These are phyloP conservation scores for Entomortierella beljakovae DNA, from an alignment of 192 early-diverging fungal genomes.

Conservation along the genomic window DNA sequence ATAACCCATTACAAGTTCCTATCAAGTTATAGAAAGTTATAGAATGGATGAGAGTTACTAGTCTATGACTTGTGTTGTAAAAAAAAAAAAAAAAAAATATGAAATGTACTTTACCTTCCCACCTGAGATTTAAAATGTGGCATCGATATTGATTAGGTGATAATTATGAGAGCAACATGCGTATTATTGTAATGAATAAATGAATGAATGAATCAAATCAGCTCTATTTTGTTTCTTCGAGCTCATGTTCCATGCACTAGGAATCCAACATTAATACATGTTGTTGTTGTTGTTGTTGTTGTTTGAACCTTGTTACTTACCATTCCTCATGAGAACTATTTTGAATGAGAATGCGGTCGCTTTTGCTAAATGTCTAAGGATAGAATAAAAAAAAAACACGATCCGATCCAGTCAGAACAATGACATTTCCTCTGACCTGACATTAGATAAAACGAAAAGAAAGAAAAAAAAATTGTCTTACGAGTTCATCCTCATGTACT, in stretches of 20 bases:
- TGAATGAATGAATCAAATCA: neutral
- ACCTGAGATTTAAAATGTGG: conserved; percentile 14
- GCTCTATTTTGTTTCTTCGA: too few species aligned
- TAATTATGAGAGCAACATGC: neutral
- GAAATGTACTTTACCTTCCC: conserved; percentile 33
- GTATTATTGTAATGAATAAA: neutral
- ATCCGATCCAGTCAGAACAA: neutral
- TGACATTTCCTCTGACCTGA: neutral
- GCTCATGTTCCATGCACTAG: too few species aligned
- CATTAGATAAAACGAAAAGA: neutral
- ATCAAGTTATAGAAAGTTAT: neutral
- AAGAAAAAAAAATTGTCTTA: conserved; percentile 12
- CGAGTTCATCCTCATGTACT: conserved; percentile 50
- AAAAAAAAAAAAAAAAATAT: neutral
- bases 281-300: neutral
- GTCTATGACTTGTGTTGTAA: neutral
- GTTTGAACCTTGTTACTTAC: conserved; percentile 4
- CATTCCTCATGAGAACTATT: conserved; percentile 48
- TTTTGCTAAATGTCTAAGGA: conserved; percentile 44
- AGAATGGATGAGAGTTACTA: neutral
- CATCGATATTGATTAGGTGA: neutral
- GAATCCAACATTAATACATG: neutral
- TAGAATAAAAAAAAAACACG: neutral
- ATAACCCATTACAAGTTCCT: conserved; percentile 46
- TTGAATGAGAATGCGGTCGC: conserved; percentile 46